Evolutionary conservation across 257 asterid species (phyloP).

Genomic region (Vinca minor): DNA sequence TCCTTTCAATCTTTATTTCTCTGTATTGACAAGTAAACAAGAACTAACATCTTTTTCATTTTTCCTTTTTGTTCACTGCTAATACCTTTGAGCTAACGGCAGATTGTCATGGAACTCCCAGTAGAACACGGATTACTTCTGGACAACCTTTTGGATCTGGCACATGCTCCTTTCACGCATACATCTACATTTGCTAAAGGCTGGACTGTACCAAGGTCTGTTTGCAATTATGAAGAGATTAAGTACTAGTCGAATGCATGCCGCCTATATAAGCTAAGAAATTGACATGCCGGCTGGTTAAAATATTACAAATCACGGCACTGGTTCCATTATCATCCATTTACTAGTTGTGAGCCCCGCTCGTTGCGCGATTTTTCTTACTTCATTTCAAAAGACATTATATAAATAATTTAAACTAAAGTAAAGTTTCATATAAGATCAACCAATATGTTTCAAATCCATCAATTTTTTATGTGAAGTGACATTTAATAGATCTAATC

Average conservation of each 20-base stretch:
- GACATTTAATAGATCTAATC: too few relatives aligned
- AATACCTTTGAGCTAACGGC: conserved; percentile 17
- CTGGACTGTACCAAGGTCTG: conserved; percentile 86
- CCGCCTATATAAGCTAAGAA: background rate
- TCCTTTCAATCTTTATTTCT: conserved; percentile 6
- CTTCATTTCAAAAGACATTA: too few relatives aligned
- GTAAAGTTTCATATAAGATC: too few relatives aligned
- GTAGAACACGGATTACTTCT: conserved; percentile 90
- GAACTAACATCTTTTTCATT: background rate
- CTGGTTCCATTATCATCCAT: background rate
- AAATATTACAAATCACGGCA: background rate
- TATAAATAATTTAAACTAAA: too few relatives aligned
- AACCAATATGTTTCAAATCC: too few relatives aligned
- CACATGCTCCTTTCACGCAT: conserved; percentile 96
- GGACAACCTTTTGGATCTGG: conserved; percentile 95
- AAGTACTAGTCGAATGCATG: background rate
- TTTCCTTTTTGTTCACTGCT: conserved; percentile 11
- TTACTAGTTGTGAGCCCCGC: too few relatives aligned
- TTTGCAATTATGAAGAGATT: background rate
- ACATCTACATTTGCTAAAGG: conserved; percentile 97
- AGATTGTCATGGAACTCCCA: conserved; percentile 94
- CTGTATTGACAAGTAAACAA: background rate
- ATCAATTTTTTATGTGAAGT: too few relatives aligned
- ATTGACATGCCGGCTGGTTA: background rate
- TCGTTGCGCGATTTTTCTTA: too few relatives aligned